phyloP scores from a whole-genome alignment of 1,284 basidiomycete species.

The Marasmius fiardii region DNA sequence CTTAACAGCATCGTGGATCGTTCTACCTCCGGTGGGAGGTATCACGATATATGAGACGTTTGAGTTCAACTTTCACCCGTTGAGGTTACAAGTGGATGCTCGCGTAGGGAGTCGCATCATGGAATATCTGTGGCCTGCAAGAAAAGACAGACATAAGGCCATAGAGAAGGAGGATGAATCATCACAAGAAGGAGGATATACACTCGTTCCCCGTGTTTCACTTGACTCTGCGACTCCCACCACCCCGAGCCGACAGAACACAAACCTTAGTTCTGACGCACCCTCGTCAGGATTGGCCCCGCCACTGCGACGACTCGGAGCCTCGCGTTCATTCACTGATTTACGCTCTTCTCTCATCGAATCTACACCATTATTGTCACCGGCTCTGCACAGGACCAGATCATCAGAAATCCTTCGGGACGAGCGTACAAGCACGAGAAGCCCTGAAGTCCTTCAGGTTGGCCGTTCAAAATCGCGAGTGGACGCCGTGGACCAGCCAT shows the following conservation, averaged over 20 bases:
- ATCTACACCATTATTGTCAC: conserved; percentile 20
- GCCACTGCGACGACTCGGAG: conserved; percentile 46
- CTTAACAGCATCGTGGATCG: conserved; percentile 73
- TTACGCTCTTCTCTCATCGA: conserved; percentile 47
- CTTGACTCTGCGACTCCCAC: conserved; percentile 40
- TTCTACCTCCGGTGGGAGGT: conserved; percentile 89
- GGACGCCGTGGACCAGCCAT: conserved; percentile 14
- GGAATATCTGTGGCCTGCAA: conserved; percentile 85
- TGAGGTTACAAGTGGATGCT: conserved; percentile 86
- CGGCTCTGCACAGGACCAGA: conserved; percentile 28
- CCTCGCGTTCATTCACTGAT: conserved; percentile 71
- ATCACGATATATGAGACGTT: conserved; percentile 90
- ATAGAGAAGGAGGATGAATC: conserved; percentile 15
- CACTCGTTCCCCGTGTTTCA: conserved; percentile 28
- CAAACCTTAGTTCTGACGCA: conserved; percentile 12
- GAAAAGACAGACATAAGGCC: conserved; percentile 40
- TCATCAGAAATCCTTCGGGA: conserved; percentile 28
- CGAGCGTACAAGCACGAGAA: conserved; percentile 14
- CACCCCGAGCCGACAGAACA: conserved; percentile 28
- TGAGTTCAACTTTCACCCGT: conserved; percentile 81
- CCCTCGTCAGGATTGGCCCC: conserved; percentile 23
- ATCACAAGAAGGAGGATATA: conserved; percentile 2
- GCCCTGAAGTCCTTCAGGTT: conserved; percentile 18
- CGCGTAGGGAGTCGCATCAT: conserved; percentile 80
- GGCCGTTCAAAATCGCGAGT: conserved; percentile 22